These are phyloP conservation scores for Naganishia friedmannii DNA, from an alignment of 768 basidiomycete genomes.

Conservation along the genomic window DNA sequence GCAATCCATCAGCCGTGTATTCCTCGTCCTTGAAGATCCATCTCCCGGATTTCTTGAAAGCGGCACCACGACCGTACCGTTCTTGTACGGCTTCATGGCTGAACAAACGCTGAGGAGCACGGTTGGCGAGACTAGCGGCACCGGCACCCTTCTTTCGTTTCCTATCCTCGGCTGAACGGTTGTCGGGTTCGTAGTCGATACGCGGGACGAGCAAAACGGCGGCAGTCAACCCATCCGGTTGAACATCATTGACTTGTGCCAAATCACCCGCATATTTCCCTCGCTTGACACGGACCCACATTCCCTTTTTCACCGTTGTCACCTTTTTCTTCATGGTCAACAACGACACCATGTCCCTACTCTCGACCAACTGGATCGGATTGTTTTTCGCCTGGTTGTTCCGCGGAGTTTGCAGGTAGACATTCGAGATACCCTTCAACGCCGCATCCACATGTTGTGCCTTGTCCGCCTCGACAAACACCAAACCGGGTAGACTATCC, in stretches of 20 bases:
- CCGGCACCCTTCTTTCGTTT: constrained; percentile 71
- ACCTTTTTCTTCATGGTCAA: constrained; percentile 95
- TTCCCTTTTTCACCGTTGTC: constrained; percentile 73
- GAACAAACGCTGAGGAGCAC: constrained; percentile 89
- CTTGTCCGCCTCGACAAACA: constrained; percentile 91
- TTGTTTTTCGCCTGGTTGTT: constrained; percentile 48
- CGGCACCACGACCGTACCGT: constrained; percentile 74
- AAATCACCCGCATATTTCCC: constrained; percentile 93
- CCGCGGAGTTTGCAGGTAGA: constrained; percentile 60
- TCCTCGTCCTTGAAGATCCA: constrained; percentile 91
- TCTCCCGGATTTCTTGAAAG: constrained; percentile 57
- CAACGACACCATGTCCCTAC: constrained; percentile 84
- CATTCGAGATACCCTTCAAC: constrained; percentile 83
- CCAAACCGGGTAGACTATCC: constrained; percentile 89
- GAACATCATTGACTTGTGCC: constrained; percentile 90
- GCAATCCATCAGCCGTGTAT: constrained; percentile 80
- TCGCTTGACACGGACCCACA: constrained; percentile 91
- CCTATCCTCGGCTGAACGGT: constrained; percentile 61
- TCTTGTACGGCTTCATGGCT: constrained; percentile 76
- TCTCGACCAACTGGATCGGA: constrained; percentile 60
- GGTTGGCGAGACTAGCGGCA: constrained; percentile 54
- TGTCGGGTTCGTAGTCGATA: constrained; percentile 85
- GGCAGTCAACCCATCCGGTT: constrained; percentile 77
- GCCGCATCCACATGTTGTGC: constrained; percentile 81
- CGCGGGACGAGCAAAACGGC: constrained; percentile 94